phyloP scores from a whole-genome alignment of 2,329 filamentous ascomycete genomes.

The Ceratocystis diversiconidia region DNA sequence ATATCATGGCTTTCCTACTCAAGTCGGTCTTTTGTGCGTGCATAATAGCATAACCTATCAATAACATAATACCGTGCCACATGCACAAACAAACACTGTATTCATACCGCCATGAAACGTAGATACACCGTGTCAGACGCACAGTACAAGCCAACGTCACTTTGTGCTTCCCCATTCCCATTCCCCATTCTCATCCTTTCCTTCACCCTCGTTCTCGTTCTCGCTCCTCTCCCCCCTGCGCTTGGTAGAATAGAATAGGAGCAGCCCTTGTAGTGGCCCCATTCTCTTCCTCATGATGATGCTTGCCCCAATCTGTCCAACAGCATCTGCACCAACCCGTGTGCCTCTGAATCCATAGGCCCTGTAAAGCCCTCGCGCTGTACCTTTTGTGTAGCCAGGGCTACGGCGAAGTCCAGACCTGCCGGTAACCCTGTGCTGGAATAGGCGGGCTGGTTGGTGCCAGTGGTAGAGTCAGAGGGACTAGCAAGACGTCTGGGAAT shows the following conservation, averaged over 20 bases:
- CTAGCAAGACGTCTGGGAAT: background rate
- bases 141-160: background rate
- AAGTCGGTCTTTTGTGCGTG: background rate
- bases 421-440: slow-evolving; percentile 23
- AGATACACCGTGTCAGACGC: background rate
- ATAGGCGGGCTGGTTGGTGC: too few relatives aligned
- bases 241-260: too few relatives aligned
- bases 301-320: background rate
- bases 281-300: background rate
- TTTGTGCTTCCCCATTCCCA: background rate
- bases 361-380: slow-evolving; percentile 49
- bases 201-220: background rate
- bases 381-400: slow-evolving; percentile 54
- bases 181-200: background rate
- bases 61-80: background rate
- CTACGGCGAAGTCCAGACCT: slow-evolving; percentile 45
- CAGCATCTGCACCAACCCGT: background rate
- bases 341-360: slow-evolving; percentile 26
- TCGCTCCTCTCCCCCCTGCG: background rate
- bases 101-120: background rate
- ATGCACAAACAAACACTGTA: background rate
- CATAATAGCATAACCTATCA: background rate
- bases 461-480: background rate
- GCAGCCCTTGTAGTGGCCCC: too few relatives aligned
- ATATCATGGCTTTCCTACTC: background rate